phyloP scores from a whole-genome alignment of 2,329 filamentous ascomycete species.

The Colletotrichum sp. region DNA sequence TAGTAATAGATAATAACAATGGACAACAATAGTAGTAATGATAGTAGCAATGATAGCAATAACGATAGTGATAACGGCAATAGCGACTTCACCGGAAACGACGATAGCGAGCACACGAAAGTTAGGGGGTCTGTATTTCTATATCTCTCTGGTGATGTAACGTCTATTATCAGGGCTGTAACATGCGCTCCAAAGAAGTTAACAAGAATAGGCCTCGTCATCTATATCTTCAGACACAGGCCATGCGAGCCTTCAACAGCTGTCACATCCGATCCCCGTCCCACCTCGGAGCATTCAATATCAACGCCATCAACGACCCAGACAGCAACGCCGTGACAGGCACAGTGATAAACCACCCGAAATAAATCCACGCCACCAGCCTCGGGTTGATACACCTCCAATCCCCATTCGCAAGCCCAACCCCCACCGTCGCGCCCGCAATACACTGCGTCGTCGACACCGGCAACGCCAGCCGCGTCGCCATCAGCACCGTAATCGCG shows the following conservation, averaged over 20 bases:
- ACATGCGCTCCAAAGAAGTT: no score
- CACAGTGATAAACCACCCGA: slow-evolving; percentile 56
- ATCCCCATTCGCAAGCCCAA: slow-evolving; percentile 55
- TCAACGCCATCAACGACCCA: slow-evolving; percentile 57
- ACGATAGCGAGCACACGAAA: no score
- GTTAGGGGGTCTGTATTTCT: no score
- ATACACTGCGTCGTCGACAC: slow-evolving; percentile 57
- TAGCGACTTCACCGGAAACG: no score
- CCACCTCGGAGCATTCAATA: slow-evolving; percentile 56
- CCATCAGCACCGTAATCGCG: slow-evolving; percentile 57
- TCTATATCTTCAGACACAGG: no score
- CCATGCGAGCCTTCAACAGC: not conserved
- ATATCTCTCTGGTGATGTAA: no score
- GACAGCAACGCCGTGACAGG: slow-evolving; percentile 53
- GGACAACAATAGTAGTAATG: no score
- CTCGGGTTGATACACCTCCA: slow-evolving; percentile 53
- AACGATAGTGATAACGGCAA: no score
- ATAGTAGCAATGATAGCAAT: no score
- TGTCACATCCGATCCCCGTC: not conserved
- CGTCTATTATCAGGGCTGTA: no score
- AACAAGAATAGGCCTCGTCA: no score
- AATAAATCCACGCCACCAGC: slow-evolving; percentile 50
- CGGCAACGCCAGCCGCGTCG: slow-evolving; percentile 54
- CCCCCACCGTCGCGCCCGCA: slow-evolving; percentile 54
- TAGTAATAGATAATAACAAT: no score